phyloP scores from a whole-genome alignment of 2,329 filamentous ascomycete genomes.

The Ophiostoma triangulosporum region DNA sequence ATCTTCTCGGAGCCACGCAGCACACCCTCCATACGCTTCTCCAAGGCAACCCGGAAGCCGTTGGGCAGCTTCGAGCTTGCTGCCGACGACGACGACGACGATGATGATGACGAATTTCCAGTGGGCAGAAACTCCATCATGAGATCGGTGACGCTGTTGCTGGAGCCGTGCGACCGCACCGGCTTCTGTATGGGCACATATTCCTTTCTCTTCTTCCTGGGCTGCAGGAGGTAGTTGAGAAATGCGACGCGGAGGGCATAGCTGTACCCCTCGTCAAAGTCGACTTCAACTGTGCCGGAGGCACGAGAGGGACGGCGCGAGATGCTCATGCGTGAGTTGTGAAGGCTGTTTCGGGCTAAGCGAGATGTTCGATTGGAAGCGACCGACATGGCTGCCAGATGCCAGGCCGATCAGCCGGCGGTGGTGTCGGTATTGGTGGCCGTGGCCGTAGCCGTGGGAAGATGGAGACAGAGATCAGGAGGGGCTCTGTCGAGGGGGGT shows the following conservation, averaged over 20 bases:
- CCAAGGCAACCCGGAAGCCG: slow-evolving; percentile 36
- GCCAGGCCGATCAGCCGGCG: slow-evolving; percentile 7
- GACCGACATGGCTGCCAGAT: slow-evolving; percentile 32
- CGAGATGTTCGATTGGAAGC: slow-evolving; percentile 34
- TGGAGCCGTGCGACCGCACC: slow-evolving; percentile 22
- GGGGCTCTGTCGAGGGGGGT: background rate
- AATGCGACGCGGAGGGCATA: slow-evolving; percentile 85
- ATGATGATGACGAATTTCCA: slow-evolving; percentile 24
- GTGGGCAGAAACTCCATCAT: slow-evolving; percentile 65
- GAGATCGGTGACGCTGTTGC: slow-evolving; percentile 63
- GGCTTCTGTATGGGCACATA: slow-evolving; percentile 50
- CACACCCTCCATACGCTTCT: slow-evolving; percentile 68
- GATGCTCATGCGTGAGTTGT: slow-evolving; percentile 27
- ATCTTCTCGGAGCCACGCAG: slow-evolving; percentile 69
- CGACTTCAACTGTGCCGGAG: slow-evolving; percentile 29
- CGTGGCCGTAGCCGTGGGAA: background rate
- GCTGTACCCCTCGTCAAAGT: slow-evolving; percentile 73
- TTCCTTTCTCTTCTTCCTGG: slow-evolving; percentile 77
- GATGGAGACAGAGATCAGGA: background rate
- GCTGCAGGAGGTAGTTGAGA: slow-evolving; percentile 84
- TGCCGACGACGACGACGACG: slow-evolving; percentile 25
- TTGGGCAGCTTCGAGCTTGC: slow-evolving; percentile 47
- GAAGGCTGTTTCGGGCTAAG: slow-evolving; percentile 31
- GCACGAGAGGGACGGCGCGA: slow-evolving; percentile 30
- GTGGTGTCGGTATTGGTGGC: too few relatives aligned